A percentile compares a stretch with the other conserved stretches of the same genome.
These are phyloP conservation scores for Rhipidocladum racemiflorum DNA, from an alignment of 176 grass and related monocot genomes.

Conservation along the genomic window DNA sequence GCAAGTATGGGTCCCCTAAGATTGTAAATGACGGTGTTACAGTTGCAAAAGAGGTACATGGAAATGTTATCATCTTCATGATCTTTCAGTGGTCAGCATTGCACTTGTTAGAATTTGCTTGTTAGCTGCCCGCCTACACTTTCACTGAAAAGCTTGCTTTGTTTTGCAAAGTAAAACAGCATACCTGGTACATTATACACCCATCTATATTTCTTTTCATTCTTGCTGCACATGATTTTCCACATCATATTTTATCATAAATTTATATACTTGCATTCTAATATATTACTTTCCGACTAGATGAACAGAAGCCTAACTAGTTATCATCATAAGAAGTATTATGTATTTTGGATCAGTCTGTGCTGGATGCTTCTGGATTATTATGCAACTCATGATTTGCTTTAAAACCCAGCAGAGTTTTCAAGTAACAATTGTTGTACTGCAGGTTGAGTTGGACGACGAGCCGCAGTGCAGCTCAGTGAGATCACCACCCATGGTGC, in stretches of 20 bases:
- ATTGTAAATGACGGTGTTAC: constrained; percentile 60
- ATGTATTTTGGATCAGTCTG: not conserved
- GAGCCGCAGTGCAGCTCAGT: not conserved
- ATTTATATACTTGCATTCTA: not conserved
- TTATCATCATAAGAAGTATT: not conserved
- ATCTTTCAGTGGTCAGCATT: not conserved
- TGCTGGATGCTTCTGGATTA: not conserved
- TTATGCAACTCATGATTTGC: constrained; percentile 2
- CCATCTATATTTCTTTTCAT: not conserved
- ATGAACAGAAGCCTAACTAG: not conserved
- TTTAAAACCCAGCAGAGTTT: not conserved
- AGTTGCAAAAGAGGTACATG: constrained; percentile 42
- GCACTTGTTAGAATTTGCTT: not conserved
- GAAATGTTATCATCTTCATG: not conserved
- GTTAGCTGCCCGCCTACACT: not conserved
- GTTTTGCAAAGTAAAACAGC: not conserved
- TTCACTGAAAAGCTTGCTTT: not conserved
- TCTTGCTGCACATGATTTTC: not conserved
- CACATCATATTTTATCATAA: not conserved
- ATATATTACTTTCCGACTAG: not conserved
- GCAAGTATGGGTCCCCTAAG: constrained; percentile 68
- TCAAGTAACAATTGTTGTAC: constrained; percentile 8
- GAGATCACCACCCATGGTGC: not conserved
- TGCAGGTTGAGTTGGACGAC: constrained; percentile 66
- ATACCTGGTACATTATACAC: not conserved